Base-by-base conservation (phyloP, 805 yeast genomes). In the Wickerhamomyces chambardii region DNA sequence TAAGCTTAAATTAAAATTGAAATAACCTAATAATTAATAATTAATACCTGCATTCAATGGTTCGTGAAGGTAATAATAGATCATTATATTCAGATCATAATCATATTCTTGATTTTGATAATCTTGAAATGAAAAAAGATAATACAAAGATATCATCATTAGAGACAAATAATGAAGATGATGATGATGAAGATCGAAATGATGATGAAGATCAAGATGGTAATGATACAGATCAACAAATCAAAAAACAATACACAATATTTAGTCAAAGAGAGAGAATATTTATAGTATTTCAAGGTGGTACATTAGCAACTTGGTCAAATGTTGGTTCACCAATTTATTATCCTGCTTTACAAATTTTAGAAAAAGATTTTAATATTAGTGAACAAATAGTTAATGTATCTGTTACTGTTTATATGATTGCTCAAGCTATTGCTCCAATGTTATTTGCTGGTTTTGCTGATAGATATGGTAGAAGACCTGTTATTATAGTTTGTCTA, bases 401-500 rank as follows among this genome's bases (percentile, higher is more conserved):
- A 14, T 74, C 94, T 1, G 80, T 87, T 26, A 87, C 86, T 1
- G 78, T 84, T 0, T 86, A 85, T 47, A 68, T 83, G 34, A 53
- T 84, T 10, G 68, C 81, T 36, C 96, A 86, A 57, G 95, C 94
- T 2, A 38, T 84, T 0, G 58, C 83, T 0, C 96, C 96, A 1
- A 68, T 82, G 2, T 51, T 84, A 14, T 66, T 78, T 51, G 80
- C 85, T 0, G 66, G 76, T 4, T 46, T 84, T 17, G 82, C 90
- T 1, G 96, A 86, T 51, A 50, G 62, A 4, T 58, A 55, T 48
- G 95, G 95, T 0, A 68, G 95, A 47, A 59, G 95, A 33, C 87
- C 92, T 0, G 64, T 79, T 0, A 62, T 80, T 15, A 35, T 83
- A 24, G 34, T 59, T 4, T 77, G 86, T 27, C 52, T 82, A 19